Evolutionary conservation across 164 flowering plant species (phyloP).

Genomic region (Saururus chinensis): DNA sequence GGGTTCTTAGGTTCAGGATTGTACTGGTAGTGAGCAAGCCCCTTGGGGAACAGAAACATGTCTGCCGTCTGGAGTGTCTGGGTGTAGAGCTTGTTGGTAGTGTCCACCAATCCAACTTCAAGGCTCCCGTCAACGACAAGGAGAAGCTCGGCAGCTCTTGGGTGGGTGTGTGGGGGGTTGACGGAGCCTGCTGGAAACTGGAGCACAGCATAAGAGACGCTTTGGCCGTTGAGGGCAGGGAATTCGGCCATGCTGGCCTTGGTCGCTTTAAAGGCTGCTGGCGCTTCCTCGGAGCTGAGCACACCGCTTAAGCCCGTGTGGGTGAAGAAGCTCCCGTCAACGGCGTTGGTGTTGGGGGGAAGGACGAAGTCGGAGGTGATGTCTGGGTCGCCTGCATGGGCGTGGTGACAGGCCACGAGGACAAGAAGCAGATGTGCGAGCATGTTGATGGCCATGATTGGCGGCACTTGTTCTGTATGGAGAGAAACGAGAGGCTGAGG

Average conservation of each 20-base stretch:
- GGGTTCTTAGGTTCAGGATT: conserved; percentile 1
- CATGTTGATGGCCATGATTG: conserved; percentile 4
- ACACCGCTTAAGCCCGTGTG: conserved; percentile 14
- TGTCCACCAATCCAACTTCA: conserved; percentile 18
- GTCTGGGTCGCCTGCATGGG: conserved; percentile 16
- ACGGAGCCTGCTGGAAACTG: conserved; percentile 14
- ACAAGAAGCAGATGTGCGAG: conserved; percentile 3
- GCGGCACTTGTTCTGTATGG: too few relatives aligned
- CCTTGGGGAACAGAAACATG: conserved; percentile 22
- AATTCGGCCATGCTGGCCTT: conserved; percentile 22
- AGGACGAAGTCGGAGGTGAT: conserved; percentile 14
- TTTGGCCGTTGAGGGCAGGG: conserved; percentile 24
- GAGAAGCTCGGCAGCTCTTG: conserved; percentile 27
- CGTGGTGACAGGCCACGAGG: neutral
- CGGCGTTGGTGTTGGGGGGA: neutral
- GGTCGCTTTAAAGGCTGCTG: conserved; percentile 7
- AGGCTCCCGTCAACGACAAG: conserved; percentile 12
- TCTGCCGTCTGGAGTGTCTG: conserved; percentile 16
- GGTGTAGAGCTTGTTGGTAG: conserved; percentile 17
- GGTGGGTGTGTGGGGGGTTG: conserved; percentile 30
- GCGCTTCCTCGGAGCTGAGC: neutral
- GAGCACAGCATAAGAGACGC: conserved; percentile 22
- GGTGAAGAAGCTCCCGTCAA: conserved; percentile 20
- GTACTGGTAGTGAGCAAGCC: conserved; percentile 12
- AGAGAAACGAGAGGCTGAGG: too few relatives aligned